Conservation (phyloP, 768 basidiomycete genomes). For the Trametes villosa region DNA sequence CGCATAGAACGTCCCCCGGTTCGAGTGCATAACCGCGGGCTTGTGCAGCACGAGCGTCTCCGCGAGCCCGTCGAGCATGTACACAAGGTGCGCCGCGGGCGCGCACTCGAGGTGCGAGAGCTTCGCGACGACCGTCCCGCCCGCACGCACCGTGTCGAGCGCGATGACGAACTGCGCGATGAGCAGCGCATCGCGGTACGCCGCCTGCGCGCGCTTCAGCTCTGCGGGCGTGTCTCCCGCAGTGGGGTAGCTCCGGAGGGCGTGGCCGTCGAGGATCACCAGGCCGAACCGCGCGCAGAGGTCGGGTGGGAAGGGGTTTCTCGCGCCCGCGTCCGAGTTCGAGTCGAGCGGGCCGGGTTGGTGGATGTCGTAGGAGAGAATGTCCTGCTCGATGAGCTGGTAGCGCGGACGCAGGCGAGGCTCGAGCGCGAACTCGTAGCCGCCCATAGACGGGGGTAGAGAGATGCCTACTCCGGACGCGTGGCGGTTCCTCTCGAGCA, state of each 20-base stretch:
- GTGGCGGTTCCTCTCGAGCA: constrained; percentile 18
- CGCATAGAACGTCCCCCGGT: constrained; percentile 38
- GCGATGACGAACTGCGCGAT: constrained; percentile 39
- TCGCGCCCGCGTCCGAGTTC: background rate
- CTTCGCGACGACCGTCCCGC: constrained; percentile 39
- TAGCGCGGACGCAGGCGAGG: constrained; percentile 6
- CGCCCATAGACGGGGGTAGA: constrained; percentile 12
- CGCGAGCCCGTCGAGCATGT: constrained; percentile 35
- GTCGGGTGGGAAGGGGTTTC: background rate
- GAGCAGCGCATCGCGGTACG: constrained; percentile 32
- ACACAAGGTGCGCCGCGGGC: constrained; percentile 36
- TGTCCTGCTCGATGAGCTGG: constrained; percentile 14
- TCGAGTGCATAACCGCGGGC: constrained; percentile 36
- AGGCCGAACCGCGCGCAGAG: constrained; percentile 29
- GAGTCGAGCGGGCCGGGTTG: background rate
- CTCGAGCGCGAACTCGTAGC: constrained; percentile 18
- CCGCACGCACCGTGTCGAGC: constrained; percentile 28
- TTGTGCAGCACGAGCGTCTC: constrained; percentile 33
- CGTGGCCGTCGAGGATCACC: constrained; percentile 41
- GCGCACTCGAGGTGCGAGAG: constrained; percentile 36
- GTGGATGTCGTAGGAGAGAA: constrained; percentile 19
- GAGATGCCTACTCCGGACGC: constrained; percentile 27
- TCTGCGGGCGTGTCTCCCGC: background rate
- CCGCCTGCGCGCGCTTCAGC: constrained; percentile 7
- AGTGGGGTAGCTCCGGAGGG: constrained; percentile 29